These are phyloP conservation scores for Emydomyces testavorans DNA, from an alignment of 2,329 filamentous ascomycete genomes.

Conservation along the genomic window DNA sequence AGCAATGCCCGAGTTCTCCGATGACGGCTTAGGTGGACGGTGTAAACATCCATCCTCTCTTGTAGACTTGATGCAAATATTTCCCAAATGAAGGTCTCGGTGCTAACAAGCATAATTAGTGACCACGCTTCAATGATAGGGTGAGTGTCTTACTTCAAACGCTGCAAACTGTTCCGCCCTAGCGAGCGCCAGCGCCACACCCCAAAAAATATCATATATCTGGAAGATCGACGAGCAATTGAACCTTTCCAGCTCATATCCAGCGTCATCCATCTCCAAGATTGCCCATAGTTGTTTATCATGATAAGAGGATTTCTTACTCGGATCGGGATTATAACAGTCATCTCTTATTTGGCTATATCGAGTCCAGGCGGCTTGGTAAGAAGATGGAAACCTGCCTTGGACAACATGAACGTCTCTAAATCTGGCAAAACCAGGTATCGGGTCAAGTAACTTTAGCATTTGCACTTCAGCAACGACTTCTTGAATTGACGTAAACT, in stretches of 20 bases:
- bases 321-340: slow-evolving; percentile 47
- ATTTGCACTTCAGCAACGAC: slow-evolving; percentile 42
- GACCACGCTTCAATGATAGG: neutral
- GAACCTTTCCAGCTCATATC: slow-evolving; percentile 44
- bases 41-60: slow-evolving; percentile 26
- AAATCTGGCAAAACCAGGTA: slow-evolving; percentile 54
- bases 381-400: slow-evolving; percentile 43
- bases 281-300: slow-evolving; percentile 51
- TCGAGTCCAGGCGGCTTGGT: slow-evolving; percentile 37
- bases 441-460: slow-evolving; percentile 46
- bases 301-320: slow-evolving; percentile 42
- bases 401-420: slow-evolving; percentile 47
- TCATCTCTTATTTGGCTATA: slow-evolving; percentile 34
- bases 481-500: slow-evolving; percentile 38
- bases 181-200: slow-evolving; percentile 49
- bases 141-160: slow-evolving; percentile 41
- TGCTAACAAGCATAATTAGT: slow-evolving; percentile 32
- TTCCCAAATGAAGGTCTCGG: slow-evolving; percentile 55
- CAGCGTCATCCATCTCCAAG: slow-evolving; percentile 56
- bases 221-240: slow-evolving; percentile 35
- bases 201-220: slow-evolving; percentile 56
- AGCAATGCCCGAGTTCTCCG: slow-evolving; percentile 18
- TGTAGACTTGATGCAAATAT: slow-evolving; percentile 46
- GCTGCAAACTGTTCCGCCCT: slow-evolving; percentile 48
- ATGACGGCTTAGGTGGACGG: slow-evolving; percentile 25